Evolutionary conservation across 768 basidiomycete genomes (phyloP), one percentile per base, ranked within the genome.

Genomic region (Suillus subaureus): DNA sequence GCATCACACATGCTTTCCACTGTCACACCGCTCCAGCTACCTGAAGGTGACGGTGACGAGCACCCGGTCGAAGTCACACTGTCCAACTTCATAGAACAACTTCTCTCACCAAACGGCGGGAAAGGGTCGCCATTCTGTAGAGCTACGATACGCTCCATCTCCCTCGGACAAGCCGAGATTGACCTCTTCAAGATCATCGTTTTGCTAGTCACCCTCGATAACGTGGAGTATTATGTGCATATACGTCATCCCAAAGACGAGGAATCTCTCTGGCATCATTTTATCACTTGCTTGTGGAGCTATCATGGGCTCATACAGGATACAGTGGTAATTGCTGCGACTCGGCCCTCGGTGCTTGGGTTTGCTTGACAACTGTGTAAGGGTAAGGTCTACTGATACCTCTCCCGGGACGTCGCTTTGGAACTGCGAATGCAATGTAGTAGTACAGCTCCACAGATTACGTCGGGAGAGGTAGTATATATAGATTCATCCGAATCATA

Each of bases 21-120:
- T 16, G 57, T 58, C 37, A 58, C 57, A 6, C 37, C 57, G 5
- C 57, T 58, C 23, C 57, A 18, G 37, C 16, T 40, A 18, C 57
- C 57, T 26, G 57, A 26, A 39, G 56, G 16, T 57, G 16, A 57
- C 13, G 35, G 15, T 26, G 56, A 58, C 23, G 57, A 40, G 57
- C 39, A 39, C 23, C 57, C 57, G 6, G 23, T 26, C 37, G 37
- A 58, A 58, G 23, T 58, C 9, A 12, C 37, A 21, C 8, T 58
- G 9, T 18, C 57, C 5, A 18, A 18, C 9, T 58, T 58, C 57
- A 26, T 58, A 58, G 57, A 58, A 40, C 57, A 58, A 58, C 37
- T 58, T 58, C 57, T 58, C 16, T 58, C 57, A 26, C 57, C 37
- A 26, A 58, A 58, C 56, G 4, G 37, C 1, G 37, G 56, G 1